Evolutionary conservation across 106 monocot genomes (phyloP).

Genomic region (Acorus calamus): DNA sequence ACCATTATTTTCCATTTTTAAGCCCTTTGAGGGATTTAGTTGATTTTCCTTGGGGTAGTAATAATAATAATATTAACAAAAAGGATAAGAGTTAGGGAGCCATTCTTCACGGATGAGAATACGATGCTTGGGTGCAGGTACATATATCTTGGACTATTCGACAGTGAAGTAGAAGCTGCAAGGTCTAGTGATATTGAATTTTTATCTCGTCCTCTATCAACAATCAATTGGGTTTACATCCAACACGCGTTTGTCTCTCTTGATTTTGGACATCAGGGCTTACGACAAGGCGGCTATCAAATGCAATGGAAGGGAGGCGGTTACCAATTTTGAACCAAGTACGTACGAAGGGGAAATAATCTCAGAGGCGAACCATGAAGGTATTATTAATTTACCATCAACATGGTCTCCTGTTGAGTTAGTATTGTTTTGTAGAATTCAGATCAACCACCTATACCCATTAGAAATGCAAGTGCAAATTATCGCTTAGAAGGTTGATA

Average conservation of each 20-base stretch:
- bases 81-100: constrained; percentile 1
- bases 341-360: constrained; percentile 42
- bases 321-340: constrained; percentile 75
- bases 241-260: constrained; percentile 14
- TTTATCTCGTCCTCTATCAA: too few species aligned
- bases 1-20: neutral
- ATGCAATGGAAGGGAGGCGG: constrained; percentile 78
- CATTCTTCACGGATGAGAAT: constrained; percentile 20
- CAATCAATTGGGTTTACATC: neutral
- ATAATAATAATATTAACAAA: neutral
- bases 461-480: too few species aligned
- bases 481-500: too few species aligned
- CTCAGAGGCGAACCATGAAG: constrained; percentile 21
- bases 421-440: neutral
- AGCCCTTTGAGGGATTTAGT: too few species aligned
- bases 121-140: constrained; percentile 62
- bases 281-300: constrained; percentile 90
- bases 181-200: constrained; percentile 22
- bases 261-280: constrained; percentile 23
- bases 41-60: neutral
- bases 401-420: neutral
- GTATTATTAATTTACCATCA: constrained; percentile 4
- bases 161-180: constrained; percentile 80
- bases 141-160: constrained; percentile 86
- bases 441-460: neutral